These are phyloP conservation scores for Pythium biforme DNA, from an alignment of 352 stramenopile species.

Conservation along the genomic window DNA sequence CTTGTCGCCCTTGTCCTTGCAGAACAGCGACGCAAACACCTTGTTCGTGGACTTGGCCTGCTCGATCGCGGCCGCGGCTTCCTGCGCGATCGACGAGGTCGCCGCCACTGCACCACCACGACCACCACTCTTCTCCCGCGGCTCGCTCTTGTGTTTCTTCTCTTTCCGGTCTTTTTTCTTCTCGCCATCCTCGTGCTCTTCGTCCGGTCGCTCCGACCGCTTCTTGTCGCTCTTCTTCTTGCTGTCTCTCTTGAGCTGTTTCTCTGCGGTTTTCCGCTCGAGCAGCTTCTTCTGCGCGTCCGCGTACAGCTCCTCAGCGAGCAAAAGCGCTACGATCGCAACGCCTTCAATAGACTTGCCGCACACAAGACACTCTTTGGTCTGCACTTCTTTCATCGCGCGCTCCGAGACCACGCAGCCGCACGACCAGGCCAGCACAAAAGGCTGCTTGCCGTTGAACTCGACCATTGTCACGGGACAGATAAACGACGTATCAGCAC, in stretches of 20 bases:
- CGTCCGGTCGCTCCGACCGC: background rate
- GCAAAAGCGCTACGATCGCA: conserved; percentile 60
- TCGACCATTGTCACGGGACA: conserved; percentile 88
- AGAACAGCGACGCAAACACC: conserved; percentile 83
- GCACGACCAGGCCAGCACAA: conserved; percentile 77
- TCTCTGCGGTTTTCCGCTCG: conserved; percentile 47
- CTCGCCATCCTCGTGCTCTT: no score
- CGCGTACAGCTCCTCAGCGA: conserved; percentile 58
- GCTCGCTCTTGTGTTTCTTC: conserved; percentile 20
- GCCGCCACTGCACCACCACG: no score
- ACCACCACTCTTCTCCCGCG: conserved; percentile 7
- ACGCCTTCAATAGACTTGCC: conserved; percentile 47
- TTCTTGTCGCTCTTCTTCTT: conserved; percentile 50
- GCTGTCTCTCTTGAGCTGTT: conserved; percentile 41
- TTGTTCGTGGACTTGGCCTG: conserved; percentile 74
- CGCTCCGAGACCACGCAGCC: conserved; percentile 89
- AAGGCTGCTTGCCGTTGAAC: conserved; percentile 87
- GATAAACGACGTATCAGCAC: conserved; percentile 15
- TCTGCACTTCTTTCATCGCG: conserved; percentile 80
- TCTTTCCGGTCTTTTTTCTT: conserved; percentile 15
- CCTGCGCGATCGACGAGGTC: conserved; percentile 41
- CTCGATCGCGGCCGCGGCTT: conserved; percentile 53
- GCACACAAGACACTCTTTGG: conserved; percentile 69
- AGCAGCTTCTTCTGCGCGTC: conserved; percentile 43
- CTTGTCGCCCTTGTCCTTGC: conserved; percentile 51